phyloP scores from a whole-genome alignment of 176 grass and related monocot species.

The Bonia amplexicaulis region DNA sequence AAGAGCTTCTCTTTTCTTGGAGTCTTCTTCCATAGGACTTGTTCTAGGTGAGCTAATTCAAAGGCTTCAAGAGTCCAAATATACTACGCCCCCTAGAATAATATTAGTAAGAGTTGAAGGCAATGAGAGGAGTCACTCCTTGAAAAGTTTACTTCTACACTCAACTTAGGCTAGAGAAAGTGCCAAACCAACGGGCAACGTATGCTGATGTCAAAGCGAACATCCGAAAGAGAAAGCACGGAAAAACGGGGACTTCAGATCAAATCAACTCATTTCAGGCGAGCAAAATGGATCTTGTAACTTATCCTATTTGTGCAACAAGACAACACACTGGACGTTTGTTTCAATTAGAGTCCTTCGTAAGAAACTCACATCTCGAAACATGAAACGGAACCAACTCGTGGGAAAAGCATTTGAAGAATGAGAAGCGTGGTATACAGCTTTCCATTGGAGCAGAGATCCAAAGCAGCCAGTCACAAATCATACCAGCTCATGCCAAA shows the following conservation, averaged over 20 bases:
- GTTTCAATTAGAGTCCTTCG: not conserved
- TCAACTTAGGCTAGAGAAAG: conserved; percentile 45
- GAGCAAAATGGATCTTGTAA: not conserved
- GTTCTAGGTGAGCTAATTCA: conserved; percentile 26
- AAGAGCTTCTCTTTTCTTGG: conserved; percentile 28
- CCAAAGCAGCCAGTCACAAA: not conserved
- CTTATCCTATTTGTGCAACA: conserved; percentile 12
- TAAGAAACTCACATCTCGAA: not conserved
- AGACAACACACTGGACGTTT: not conserved
- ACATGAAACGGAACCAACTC: not conserved
- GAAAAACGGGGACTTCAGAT: not conserved
- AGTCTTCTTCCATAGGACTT: conserved; percentile 54
- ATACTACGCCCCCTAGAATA: not conserved
- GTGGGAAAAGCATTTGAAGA: not conserved
- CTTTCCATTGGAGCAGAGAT: not conserved
- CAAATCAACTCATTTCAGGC: conserved; percentile 13
- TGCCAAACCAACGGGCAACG: not conserved
- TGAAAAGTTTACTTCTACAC: conserved; percentile 30
- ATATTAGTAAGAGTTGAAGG: conserved; percentile 3
- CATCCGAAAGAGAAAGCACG: conserved; percentile 10
- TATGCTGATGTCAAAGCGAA: conserved; percentile 26
- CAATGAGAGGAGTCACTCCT: conserved; percentile 16
- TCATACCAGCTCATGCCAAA: conserved; percentile 18
- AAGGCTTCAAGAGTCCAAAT: conserved; percentile 17
- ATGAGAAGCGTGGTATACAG: not conserved